Evolutionary conservation across 2,329 filamentous ascomycete genomes (phyloP).

Genomic region (Leptographium procerum): DNA sequence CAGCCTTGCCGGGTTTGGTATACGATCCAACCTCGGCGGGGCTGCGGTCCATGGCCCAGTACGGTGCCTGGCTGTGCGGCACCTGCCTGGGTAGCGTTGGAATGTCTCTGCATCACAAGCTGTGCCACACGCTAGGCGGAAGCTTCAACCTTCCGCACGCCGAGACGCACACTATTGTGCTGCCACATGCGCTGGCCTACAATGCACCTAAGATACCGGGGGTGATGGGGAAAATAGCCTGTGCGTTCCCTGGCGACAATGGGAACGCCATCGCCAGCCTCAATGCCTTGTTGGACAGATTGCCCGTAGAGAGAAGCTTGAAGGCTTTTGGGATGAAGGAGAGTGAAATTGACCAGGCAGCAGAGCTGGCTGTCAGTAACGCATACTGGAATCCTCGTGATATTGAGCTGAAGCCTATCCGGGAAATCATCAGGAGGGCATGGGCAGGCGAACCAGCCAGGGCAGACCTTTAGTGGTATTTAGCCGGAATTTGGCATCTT

Average conservation of each 20-base stretch:
- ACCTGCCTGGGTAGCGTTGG: constrained; percentile 46
- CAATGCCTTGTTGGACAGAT: constrained; percentile 40
- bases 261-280: constrained; percentile 47
- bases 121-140: constrained; percentile 54
- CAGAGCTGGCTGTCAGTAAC: constrained; percentile 42
- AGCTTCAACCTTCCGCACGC: constrained; percentile 53
- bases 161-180: constrained; percentile 51
- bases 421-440: constrained; percentile 42
- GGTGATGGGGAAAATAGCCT: constrained; percentile 40
- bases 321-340: constrained; percentile 46
- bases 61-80: constrained; percentile 55
- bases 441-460: constrained; percentile 45
- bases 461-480: constrained; percentile 30
- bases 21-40: constrained; percentile 23
- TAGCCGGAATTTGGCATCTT: too few species aligned
- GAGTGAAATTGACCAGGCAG: constrained; percentile 43
- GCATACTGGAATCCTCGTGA: constrained; percentile 47
- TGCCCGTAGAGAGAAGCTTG: constrained; percentile 39
- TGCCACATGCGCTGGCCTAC: constrained; percentile 53
- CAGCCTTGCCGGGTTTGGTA: constrained; percentile 40
- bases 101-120: constrained; percentile 57
- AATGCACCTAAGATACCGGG: constrained; percentile 44
- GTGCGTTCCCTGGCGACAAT: constrained; percentile 41
- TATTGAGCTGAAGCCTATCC: constrained; percentile 36
- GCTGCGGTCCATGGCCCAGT: constrained; percentile 42